Conservation (phyloP, 2,329 filamentous ascomycete genomes). For the Arthrinium puccinioides region DNA sequence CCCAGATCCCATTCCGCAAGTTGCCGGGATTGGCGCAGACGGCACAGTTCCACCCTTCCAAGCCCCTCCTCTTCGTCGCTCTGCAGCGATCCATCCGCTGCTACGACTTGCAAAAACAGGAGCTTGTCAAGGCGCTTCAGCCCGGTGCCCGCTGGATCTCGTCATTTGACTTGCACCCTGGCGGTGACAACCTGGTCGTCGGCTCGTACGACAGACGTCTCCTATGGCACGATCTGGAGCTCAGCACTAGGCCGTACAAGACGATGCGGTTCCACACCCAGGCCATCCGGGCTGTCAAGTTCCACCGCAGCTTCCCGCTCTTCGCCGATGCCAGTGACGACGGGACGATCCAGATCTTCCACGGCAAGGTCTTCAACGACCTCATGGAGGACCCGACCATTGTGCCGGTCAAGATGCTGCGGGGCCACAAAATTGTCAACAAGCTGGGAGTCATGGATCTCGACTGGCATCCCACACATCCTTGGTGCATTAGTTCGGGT, state of each 20-base stretch:
- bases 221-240: constrained; percentile 93
- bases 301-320: constrained; percentile 71
- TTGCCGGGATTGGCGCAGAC: constrained; percentile 72
- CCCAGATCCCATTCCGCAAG: constrained; percentile 84
- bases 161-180: constrained; percentile 85
- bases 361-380: constrained; percentile 90
- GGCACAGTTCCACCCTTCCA: constrained; percentile 88
- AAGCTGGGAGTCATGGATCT: constrained; percentile 88
- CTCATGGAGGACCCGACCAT: constrained; percentile 95
- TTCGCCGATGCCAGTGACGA: constrained; percentile 96
- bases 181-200: constrained; percentile 89
- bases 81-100: constrained; percentile 89
- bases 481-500: constrained; percentile 90
- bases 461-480: constrained; percentile 91
- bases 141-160: constrained; percentile 92
- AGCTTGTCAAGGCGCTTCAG: constrained; percentile 86
- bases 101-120: constrained; percentile 88
- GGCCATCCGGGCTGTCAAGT: constrained; percentile 83
- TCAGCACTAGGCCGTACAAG: constrained; percentile 87
- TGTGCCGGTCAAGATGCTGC: constrained; percentile 89
- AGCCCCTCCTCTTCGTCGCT: constrained; percentile 91
- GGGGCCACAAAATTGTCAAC: constrained; percentile 79
- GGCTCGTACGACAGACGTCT: constrained; percentile 91
- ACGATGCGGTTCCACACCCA: constrained; percentile 91
- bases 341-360: constrained; percentile 90